Evolutionary conservation across 2,329 filamentous ascomycete genomes (phyloP).

Genomic region (Sarocladium kiliense): DNA sequence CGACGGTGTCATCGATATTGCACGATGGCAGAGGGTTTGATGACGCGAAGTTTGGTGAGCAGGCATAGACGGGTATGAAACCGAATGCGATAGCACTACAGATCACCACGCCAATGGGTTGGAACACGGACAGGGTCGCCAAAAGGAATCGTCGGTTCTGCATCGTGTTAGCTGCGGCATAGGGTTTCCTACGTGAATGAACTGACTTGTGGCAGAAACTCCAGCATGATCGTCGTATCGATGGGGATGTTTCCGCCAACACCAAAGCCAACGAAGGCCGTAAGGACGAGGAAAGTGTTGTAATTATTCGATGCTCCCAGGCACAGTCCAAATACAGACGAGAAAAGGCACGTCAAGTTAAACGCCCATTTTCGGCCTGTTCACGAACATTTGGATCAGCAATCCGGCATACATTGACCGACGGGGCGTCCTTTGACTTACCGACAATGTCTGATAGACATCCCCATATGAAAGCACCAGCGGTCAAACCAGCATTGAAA

Average conservation of each 20-base stretch:
- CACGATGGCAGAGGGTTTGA: slow-evolving; percentile 38
- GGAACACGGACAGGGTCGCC: slow-evolving; percentile 47
- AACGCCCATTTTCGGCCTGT: slow-evolving; percentile 48
- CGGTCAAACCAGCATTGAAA: slow-evolving; percentile 49
- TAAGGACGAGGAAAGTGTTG: slow-evolving; percentile 44
- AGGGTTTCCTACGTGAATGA: too few relatives aligned
- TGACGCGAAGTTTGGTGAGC: slow-evolving; percentile 45
- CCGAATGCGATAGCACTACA: slow-evolving; percentile 46
- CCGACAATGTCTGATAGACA: slow-evolving; percentile 46
- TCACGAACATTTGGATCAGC: not conserved
- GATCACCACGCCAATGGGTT: slow-evolving; percentile 49
- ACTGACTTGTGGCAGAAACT: slow-evolving; percentile 39
- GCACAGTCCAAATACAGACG: slow-evolving; percentile 47
- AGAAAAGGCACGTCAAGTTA: slow-evolving; percentile 51
- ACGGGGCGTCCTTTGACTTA: slow-evolving; percentile 11
- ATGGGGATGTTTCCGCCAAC: slow-evolving; percentile 51
- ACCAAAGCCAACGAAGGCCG: slow-evolving; percentile 49
- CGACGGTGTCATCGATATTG: slow-evolving; percentile 19
- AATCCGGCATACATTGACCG: not conserved
- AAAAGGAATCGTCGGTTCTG: slow-evolving; percentile 44
- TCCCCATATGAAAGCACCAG: slow-evolving; percentile 51
- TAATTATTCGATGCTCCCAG: slow-evolving; percentile 45
- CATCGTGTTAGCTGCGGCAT: slow-evolving; percentile 20
- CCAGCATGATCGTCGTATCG: slow-evolving; percentile 49
- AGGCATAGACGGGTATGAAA: slow-evolving; percentile 46